These are phyloP conservation scores for Triticum monococcum DNA, from an alignment of 176 grass and related monocot species.

Conservation along the genomic window DNA sequence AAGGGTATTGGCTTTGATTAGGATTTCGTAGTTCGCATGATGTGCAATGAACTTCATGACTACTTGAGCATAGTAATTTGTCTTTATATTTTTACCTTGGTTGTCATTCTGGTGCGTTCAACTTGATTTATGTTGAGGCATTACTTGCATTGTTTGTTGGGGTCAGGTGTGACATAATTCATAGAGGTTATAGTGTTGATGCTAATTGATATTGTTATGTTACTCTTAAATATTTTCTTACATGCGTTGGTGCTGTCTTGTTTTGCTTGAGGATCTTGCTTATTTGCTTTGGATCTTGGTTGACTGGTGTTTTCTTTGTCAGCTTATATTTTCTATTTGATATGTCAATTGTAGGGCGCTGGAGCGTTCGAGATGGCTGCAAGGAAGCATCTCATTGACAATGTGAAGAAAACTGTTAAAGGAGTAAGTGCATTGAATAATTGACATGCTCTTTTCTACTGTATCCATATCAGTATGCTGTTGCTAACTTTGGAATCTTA, in stretches of 20 bases:
- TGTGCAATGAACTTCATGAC: neutral
- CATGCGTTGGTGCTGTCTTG: neutral
- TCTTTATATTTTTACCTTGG: neutral
- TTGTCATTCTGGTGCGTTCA: neutral
- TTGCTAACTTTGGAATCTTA: slow-evolving; percentile 2
- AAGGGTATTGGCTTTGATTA: neutral
- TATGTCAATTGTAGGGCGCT: slow-evolving; percentile 60
- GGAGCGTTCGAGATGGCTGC: slow-evolving; percentile 97
- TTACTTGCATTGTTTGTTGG: neutral
- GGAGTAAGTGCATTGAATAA: slow-evolving; percentile 51
- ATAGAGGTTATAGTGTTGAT: neutral
- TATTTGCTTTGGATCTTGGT: neutral
- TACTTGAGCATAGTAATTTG: neutral
- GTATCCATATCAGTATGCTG: neutral
- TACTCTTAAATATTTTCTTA: neutral
- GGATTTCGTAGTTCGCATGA: neutral
- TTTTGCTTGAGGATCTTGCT: neutral
- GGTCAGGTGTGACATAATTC: neutral
- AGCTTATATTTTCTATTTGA: neutral
- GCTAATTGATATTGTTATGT: neutral
- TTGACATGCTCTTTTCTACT: neutral
- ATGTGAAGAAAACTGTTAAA: slow-evolving; percentile 91
- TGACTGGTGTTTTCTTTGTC: neutral
- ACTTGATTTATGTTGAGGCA: neutral
- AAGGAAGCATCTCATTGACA: slow-evolving; percentile 87